phyloP scores from a whole-genome alignment of 345 rosid genomes.

The Turnera subulata region DNA sequence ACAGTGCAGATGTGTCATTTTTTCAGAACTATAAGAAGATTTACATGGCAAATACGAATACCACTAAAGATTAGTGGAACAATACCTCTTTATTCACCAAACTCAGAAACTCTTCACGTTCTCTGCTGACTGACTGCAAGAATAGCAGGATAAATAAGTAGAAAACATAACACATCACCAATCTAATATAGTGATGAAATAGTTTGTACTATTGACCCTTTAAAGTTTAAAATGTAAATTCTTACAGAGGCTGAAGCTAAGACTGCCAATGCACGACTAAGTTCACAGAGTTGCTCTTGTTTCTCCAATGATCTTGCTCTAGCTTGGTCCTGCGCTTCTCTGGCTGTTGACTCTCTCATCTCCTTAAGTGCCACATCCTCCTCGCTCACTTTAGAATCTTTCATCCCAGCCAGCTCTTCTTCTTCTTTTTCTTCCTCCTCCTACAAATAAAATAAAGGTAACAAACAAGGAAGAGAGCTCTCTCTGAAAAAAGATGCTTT shows the following conservation, averaged over 20 bases:
- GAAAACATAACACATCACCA: not conserved
- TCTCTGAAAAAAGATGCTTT: conserved; percentile 1
- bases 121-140: conserved; percentile 75
- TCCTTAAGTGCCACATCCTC: conserved; percentile 82
- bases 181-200: not conserved
- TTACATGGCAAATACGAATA: too few relatives aligned
- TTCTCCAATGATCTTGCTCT: conserved; percentile 66
- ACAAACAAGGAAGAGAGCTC: conserved; percentile 1
- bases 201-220: conserved; percentile 2
- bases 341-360: conserved; percentile 55
- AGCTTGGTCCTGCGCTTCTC: conserved; percentile 71
- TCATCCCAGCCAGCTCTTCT: conserved; percentile 60
- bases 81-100: conserved; percentile 89
- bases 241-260: conserved; percentile 94
- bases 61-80: too few relatives aligned
- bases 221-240: conserved; percentile 42
- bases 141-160: conserved; percentile 16
- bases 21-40: too few relatives aligned
- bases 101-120: conserved; percentile 83
- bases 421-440: conserved; percentile 94
- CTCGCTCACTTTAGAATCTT: conserved; percentile 46
- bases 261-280: conserved; percentile 83
- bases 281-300: conserved; percentile 71
- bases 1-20: too few relatives aligned
- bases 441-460: conserved; percentile 21